A percentile compares a stretch with the other conserved stretches of the same genome.
Evolutionary conservation across 441 rosid genomes (phyloP).

Genomic region (Corymbia citriodora): DNA sequence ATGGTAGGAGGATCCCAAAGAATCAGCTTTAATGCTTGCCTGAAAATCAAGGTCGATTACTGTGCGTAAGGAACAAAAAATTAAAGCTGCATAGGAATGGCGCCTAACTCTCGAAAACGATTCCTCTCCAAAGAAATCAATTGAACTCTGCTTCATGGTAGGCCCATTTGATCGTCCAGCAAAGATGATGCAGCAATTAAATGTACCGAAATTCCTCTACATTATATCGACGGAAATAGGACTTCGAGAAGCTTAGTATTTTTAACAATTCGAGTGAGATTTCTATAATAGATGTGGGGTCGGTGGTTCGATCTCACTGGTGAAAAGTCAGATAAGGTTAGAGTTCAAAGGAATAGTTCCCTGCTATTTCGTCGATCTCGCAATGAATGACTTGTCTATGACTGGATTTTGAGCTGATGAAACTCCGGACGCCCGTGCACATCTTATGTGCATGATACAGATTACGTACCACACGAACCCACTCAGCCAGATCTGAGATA

Average conservation of each 20-base stretch:
- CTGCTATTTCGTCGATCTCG: neutral
- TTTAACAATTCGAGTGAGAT: neutral
- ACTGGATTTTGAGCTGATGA: neutral
- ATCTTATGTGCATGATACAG: neutral
- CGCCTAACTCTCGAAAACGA: neutral
- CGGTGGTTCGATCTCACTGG: fast-evolving
- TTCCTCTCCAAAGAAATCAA: neutral
- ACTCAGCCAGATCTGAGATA: neutral
- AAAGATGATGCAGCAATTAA: neutral
- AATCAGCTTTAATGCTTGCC: neutral
- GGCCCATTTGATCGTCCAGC: too few relatives aligned
- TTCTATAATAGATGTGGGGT: neutral
- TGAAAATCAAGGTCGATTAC: neutral
- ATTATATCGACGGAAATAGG: neutral
- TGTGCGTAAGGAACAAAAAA: neutral
- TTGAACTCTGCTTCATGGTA: neutral
- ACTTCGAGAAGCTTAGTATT: neutral
- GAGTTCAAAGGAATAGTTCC: neutral
- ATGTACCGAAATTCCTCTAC: neutral
- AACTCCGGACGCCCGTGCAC: neutral
- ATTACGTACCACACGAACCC: neutral
- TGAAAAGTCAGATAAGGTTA: neutral
- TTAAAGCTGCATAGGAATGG: neutral
- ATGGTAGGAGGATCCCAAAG: neutral
- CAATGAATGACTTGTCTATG: neutral